Percentiles rank a stretch among this genome's conserved stretches.
phyloP scores from a whole-genome alignment of 192 early-diverging fungal genomes.

The Paraglomus brasilianum region DNA sequence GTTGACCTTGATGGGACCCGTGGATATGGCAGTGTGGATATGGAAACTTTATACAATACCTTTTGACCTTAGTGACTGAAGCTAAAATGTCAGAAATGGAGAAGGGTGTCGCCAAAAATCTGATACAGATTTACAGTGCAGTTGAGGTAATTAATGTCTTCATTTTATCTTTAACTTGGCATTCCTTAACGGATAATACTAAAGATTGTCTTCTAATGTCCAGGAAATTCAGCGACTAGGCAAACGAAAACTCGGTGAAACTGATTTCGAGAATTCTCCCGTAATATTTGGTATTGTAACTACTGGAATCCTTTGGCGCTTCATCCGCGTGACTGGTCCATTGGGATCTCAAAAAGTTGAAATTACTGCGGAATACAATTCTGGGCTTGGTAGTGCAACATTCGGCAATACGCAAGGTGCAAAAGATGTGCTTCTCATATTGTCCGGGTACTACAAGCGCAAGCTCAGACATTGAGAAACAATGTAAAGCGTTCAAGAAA shows the following conservation, averaged over 20 bases:
- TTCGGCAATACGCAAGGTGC: not conserved
- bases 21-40: constrained; percentile 27
- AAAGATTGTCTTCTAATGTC: not conserved
- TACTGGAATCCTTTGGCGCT: constrained; percentile 4
- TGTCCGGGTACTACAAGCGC: constrained; percentile 1
- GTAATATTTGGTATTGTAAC: constrained; percentile 26
- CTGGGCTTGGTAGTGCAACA: not conserved
- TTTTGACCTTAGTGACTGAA: constrained; percentile 7
- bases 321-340: constrained; percentile 20
- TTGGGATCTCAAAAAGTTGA: not conserved
- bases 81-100: constrained; percentile 9
- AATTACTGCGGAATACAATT: not conserved
- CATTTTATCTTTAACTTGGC: not conserved
- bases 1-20: constrained; percentile 8
- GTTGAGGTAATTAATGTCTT: constrained; percentile 13
- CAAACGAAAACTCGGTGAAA: constrained; percentile 22
- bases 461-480: constrained; percentile 2
- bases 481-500: too few relatives aligned
- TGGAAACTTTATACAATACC: constrained; percentile 1
- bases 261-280: not conserved
- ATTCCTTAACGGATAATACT: constrained; percentile 2
- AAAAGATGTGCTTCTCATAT: not conserved
- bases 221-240: not conserved
- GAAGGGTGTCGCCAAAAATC: constrained; percentile 25
- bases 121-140: constrained; percentile 21